Conservation (phyloP, 2,329 filamentous ascomycete genomes). For the Neoarthrinium moseri region DNA sequence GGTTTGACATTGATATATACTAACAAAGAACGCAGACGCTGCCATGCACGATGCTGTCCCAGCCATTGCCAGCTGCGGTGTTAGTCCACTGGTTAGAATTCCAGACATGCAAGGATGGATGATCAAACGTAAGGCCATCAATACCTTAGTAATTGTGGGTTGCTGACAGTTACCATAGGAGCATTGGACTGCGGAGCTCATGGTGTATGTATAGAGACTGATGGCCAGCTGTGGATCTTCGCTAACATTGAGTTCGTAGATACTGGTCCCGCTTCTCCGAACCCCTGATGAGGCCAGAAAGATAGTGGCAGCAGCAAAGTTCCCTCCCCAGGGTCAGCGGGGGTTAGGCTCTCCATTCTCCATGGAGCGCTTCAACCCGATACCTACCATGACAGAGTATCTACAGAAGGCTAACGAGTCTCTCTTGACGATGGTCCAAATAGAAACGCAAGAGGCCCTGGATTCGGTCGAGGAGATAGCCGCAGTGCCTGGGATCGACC, state of each 20-base stretch:
- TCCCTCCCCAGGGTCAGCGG: conserved; percentile 52
- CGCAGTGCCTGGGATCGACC: conserved; percentile 57
- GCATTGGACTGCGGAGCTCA: conserved; percentile 58
- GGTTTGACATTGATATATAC: no score
- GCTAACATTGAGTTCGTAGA: conserved; percentile 25
- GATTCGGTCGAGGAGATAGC: conserved; percentile 62
- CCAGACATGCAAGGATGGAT: conserved; percentile 56
- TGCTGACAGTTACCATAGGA: conserved; percentile 34
- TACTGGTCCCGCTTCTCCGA: conserved; percentile 53
- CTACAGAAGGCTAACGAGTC: conserved; percentile 55
- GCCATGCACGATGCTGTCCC: conserved; percentile 59
- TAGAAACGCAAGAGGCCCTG: conserved; percentile 64
- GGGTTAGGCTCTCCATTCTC: conserved; percentile 57
- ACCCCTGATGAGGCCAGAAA: conserved; percentile 50
- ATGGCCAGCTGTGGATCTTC: neutral
- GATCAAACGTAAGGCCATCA: conserved; percentile 48
- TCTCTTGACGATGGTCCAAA: conserved; percentile 65
- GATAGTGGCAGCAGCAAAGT: conserved; percentile 52
- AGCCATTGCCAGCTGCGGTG: conserved; percentile 53
- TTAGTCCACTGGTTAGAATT: conserved; percentile 56
- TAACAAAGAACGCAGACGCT: conserved; percentile 46
- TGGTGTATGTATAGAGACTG: conserved; percentile 38
- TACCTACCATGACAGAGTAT: conserved; percentile 52
- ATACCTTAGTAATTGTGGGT: neutral
- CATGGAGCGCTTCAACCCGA: conserved; percentile 46